These are phyloP conservation scores for Aegilops speltoides DNA, from an alignment of 176 grass and related monocot species.

Conservation along the genomic window DNA sequence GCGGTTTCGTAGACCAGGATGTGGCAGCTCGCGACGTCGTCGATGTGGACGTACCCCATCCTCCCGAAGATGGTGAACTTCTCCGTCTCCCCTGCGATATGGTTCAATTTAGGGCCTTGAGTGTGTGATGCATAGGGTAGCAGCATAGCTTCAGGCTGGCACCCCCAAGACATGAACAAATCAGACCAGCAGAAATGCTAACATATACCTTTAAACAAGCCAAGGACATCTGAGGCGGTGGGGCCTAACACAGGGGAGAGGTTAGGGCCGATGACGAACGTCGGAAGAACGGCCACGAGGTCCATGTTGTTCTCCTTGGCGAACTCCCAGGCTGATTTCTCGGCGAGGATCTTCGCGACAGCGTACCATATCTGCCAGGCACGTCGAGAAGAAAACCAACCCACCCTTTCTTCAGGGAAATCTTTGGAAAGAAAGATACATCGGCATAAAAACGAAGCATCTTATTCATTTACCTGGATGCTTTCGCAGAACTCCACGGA, in stretches of 20 bases:
- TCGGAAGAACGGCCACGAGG: slow-evolving; percentile 73
- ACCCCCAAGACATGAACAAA: background rate
- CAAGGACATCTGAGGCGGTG: slow-evolving; percentile 60
- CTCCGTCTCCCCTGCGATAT: slow-evolving; percentile 49
- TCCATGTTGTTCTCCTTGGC: slow-evolving; percentile 77
- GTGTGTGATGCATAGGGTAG: background rate
- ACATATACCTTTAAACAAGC: slow-evolving; percentile 67
- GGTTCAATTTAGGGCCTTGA: background rate
- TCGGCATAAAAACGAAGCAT: background rate
- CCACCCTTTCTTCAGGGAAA: slow-evolving; percentile 1
- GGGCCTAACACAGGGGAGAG: slow-evolving; percentile 54
- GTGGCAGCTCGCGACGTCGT: slow-evolving; percentile 80
- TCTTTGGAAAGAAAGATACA: slow-evolving; percentile 15
- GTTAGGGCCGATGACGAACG: slow-evolving; percentile 71
- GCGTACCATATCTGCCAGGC: slow-evolving; percentile 62
- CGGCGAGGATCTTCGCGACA: slow-evolving; percentile 72
- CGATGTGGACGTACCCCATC: slow-evolving; percentile 95
- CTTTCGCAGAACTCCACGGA: slow-evolving; percentile 61
- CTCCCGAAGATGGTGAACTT: slow-evolving; percentile 78
- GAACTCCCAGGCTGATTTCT: slow-evolving; percentile 90
- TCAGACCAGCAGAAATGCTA: background rate
- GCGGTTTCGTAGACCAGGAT: slow-evolving; percentile 71
- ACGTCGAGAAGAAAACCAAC: background rate
- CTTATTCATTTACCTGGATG: slow-evolving; percentile 52
- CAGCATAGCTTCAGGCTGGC: background rate